Evolutionary conservation across 257 asterid species (phyloP).

Genomic region (Solanum lycopersicoides): DNA sequence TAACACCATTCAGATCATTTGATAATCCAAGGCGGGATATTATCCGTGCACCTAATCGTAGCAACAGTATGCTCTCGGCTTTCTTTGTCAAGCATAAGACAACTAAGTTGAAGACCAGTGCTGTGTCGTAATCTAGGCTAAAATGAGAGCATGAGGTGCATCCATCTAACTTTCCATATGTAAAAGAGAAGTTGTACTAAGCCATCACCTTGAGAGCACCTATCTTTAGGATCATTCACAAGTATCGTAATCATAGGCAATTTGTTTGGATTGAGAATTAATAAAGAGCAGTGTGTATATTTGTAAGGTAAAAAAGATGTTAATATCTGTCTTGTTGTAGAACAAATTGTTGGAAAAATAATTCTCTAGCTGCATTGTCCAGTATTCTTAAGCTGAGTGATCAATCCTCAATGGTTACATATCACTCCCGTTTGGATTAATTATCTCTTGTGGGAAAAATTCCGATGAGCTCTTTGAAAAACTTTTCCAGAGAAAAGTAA

Average conservation of each 20-base stretch:
- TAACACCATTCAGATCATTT: conserved; percentile 43
- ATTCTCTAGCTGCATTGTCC: neutral
- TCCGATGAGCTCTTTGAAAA: neutral
- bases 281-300: conserved; percentile 7
- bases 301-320: neutral
- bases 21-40: conserved; percentile 22
- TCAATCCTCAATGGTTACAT: neutral
- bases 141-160: neutral
- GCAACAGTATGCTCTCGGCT: conserved; percentile 60
- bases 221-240: neutral
- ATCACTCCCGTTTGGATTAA: neutral
- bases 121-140: conserved; percentile 3
- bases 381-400: neutral
- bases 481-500: neutral
- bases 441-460: neutral
- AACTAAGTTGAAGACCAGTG: conserved; percentile 18
- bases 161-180: neutral
- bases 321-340: neutral
- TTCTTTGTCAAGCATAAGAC: conserved; percentile 70
- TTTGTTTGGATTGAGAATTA: neutral
- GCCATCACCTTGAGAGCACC: neutral
- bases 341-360: neutral
- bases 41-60: conserved; percentile 40
- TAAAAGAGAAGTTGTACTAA: neutral
- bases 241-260: neutral